These are phyloP conservation scores for Begonia loranthoides DNA, from an alignment of 306 rosid genomes.

Conservation along the genomic window DNA sequence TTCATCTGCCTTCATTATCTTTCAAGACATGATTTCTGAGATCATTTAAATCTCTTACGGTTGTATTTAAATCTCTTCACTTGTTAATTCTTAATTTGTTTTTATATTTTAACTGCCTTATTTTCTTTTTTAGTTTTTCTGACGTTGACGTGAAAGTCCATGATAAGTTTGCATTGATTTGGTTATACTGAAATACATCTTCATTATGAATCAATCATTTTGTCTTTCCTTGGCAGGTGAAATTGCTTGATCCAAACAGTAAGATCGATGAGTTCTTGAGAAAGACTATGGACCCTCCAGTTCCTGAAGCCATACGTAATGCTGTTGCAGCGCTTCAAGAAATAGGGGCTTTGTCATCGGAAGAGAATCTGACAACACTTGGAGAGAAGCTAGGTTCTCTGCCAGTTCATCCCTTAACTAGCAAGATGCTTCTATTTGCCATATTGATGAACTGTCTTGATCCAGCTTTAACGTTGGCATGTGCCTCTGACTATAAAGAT, in stretches of 20 bases:
- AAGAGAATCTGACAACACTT: constrained; percentile 63
- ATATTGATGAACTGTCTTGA: constrained; percentile 88
- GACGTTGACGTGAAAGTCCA: too few relatives aligned
- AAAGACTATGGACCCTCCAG: constrained; percentile 89
- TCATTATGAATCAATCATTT: background rate
- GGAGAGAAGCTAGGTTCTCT: constrained; percentile 86
- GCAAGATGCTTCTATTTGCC: constrained; percentile 87
- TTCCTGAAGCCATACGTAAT: constrained; percentile 59
- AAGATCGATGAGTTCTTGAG: constrained; percentile 51
- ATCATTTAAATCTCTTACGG: constrained; percentile 1
- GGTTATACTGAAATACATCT: too few relatives aligned
- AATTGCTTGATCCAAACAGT: constrained; percentile 68
- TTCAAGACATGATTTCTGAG: constrained; percentile 1
- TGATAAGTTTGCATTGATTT: too few relatives aligned
- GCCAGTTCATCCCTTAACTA: constrained; percentile 81
- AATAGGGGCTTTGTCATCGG: constrained; percentile 73
- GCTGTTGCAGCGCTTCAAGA: constrained; percentile 73
- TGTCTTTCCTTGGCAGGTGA: constrained; percentile 41
- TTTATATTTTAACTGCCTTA: too few relatives aligned
- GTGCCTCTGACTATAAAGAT: constrained; percentile 71
- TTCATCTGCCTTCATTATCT: constrained; percentile 10
- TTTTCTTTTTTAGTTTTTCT: too few relatives aligned
- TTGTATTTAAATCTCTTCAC: too few relatives aligned
- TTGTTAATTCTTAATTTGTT: too few relatives aligned
- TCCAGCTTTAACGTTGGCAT: constrained; percentile 92